phyloP scores from a whole-genome alignment of 352 stramenopile genomes.

The Phytophthora crassamura region DNA sequence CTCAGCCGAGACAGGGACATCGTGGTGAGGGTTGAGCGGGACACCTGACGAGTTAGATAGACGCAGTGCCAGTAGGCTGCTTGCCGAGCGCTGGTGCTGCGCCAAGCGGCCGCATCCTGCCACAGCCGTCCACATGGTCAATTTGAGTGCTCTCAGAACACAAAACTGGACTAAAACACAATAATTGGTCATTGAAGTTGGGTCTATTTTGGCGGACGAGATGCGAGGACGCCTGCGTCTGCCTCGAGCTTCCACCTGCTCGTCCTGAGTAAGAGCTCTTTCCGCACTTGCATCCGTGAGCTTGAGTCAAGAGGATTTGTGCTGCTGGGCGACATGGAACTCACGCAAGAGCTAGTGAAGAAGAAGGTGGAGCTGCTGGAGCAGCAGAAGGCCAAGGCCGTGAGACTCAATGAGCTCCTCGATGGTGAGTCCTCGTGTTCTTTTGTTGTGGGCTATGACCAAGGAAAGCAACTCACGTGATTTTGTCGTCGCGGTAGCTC shows the following conservation, averaged over 20 bases:
- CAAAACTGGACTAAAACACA: not conserved
- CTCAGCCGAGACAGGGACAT: constrained; percentile 32
- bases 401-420: constrained; percentile 67
- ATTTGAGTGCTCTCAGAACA: not conserved
- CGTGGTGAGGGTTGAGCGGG: not conserved
- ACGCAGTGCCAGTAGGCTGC: not conserved
- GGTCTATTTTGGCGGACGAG: constrained; percentile 6
- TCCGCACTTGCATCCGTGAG: no score
- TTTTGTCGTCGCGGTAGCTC: constrained; percentile 30
- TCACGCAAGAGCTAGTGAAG: constrained; percentile 67
- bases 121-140: constrained; percentile 10
- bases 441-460: not conserved
- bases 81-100: not conserved
- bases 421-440: constrained; percentile 38
- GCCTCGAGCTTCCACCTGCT: not conserved
- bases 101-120: not conserved
- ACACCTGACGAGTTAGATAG: constrained; percentile 4
- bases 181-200: not conserved
- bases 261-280: not conserved
- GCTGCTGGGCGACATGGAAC: constrained; percentile 29
- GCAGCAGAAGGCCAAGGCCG: constrained; percentile 69
- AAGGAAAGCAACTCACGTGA: no score
- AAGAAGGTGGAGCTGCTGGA: constrained; percentile 78
- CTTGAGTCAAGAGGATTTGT: no score
- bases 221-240: constrained; percentile 11